Base-by-base conservation (phyloP, 805 yeast species). In the Metschnikowia bowlesiae region DNA sequence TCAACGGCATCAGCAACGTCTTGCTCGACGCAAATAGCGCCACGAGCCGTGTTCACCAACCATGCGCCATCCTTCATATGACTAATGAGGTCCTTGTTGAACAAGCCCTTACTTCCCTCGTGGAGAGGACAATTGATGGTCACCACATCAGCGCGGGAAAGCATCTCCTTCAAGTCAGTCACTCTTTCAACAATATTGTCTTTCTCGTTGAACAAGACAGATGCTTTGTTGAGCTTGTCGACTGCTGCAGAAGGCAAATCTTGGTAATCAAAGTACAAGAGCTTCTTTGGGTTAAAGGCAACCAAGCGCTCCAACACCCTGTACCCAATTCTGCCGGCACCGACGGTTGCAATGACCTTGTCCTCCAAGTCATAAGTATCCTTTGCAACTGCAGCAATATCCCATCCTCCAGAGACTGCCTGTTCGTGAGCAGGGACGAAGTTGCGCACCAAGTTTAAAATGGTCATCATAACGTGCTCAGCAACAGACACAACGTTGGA, bases 301-400 rank as follows among this genome's bases (percentile, higher is more conserved):
- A 78, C 73, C 59, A 86, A 68, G 63, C 92, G 78, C 68, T 84
- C 85, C 62, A 87, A 73, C 26, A 87, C 86, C 53, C 89, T 77
- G 73, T 80, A 83, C 29, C 94, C 94, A 59, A 87, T 87, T 66
- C 92, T 79, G 47, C 92, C 94, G 30, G 86, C 86, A 52, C 91
- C 94, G 53, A 87, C 85, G 38, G 91, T 85, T n/a, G 87, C 85
- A 52, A 87, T 74, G 31, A 82, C 84, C 70, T 87, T 87, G 52
- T 80, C 87, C 65, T 87, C 94, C 53, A 87, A 65, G 61, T 87
- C 94, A 58, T 79, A 87, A 35, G 85, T 81, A 61, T 83, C 83
- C 68, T 84, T 83, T 51, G 91, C 88, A 46, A 80, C 79, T 1
- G 59, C 66, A 18, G 94, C 91, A 61, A 87, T 87, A 62, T 87